Base-by-base conservation (phyloP, 345 rosid species). In the Erodium maritimum region DNA sequence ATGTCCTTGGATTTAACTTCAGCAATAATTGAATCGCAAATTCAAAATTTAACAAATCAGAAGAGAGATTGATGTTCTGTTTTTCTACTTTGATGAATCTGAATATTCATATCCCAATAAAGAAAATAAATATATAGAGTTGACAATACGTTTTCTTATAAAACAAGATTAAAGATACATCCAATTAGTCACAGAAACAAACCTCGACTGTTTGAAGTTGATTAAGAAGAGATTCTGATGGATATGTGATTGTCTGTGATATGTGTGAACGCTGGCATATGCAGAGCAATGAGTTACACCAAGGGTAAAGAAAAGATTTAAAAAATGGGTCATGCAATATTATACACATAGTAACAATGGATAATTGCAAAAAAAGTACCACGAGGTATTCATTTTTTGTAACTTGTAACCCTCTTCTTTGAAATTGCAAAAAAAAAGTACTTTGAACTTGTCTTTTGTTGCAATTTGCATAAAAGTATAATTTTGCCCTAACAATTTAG, bases 191-290 rank as follows among this genome's bases (percentile, higher is more conserved):
- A n/a, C n/a, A 65, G n/a, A n/a, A 74, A 74, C 87, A 67, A 68
- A 94, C 99, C 99, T 94, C 99, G 69, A 90, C 95, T 4, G 81
- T 90, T 66, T 80, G 86, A 70, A 94, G 96, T 78, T 94, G 97
- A 75, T 87, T 90, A 63, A 94, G 95, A 76, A 90, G 90, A 48
- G 97, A 94, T 67, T 94, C 95, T 0, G 97, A 87, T 59, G 99
- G 97, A 53, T 67, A 58, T 67, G 97, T 85, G 74, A 94, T 90
- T 20, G 99, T 94, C 69, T 77, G 70, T 61, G 74, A 71, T 73
- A 94, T 72, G 75, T 87, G 91, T 68, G 90, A 78, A 24, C 99
- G 84, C 99, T 90, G 93, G 64, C 80, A 68, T 50, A 63, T 48
- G 25, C 53, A 58, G 67, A 53, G 17, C 42, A 34, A 53, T 23